Conservation (phyloP, 345 rosid species). For the Salix exigua region DNA sequence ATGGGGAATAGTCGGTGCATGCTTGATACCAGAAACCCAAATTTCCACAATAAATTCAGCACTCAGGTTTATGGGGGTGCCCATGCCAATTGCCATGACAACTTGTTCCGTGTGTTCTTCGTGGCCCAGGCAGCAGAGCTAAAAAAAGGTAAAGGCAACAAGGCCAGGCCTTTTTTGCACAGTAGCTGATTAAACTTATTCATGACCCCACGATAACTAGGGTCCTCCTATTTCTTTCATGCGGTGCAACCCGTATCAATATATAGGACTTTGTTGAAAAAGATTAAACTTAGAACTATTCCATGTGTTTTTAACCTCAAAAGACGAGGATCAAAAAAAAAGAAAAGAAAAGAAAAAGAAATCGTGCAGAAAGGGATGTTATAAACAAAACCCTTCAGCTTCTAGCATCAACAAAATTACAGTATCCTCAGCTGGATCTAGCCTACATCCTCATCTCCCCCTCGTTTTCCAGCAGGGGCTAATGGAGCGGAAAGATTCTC, state of each 20-base stretch:
- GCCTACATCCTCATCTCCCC: conserved; percentile 14
- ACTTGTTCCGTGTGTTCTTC: too few species aligned
- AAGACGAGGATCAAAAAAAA: neutral
- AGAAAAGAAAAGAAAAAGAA: conserved; percentile 5
- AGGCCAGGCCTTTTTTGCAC: too few species aligned
- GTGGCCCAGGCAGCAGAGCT: too few species aligned
- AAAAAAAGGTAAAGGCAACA: too few species aligned
- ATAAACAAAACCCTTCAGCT: conserved; percentile 7
- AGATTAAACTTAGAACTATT: neutral
- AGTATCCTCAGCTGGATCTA: conserved; percentile 14
- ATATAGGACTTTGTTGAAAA: neutral
- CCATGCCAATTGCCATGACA: too few species aligned
- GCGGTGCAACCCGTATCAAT: neutral
- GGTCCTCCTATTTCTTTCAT: neutral
- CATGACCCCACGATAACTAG: neutral
- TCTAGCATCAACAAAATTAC: conserved; percentile 34
- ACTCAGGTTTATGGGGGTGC: neutral
- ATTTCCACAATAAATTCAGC: neutral
- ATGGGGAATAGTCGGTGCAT: neutral
- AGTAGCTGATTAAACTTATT: too few species aligned
- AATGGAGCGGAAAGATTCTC: conserved; percentile 4
- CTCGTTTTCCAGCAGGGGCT: neutral
- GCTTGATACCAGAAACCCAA: neutral
- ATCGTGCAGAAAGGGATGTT: conserved; percentile 15
- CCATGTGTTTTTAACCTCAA: conserved; percentile 16